Conservation (phyloP, 371 early-diverging fungal genomes). For the Haplosporangium sp. region DNA sequence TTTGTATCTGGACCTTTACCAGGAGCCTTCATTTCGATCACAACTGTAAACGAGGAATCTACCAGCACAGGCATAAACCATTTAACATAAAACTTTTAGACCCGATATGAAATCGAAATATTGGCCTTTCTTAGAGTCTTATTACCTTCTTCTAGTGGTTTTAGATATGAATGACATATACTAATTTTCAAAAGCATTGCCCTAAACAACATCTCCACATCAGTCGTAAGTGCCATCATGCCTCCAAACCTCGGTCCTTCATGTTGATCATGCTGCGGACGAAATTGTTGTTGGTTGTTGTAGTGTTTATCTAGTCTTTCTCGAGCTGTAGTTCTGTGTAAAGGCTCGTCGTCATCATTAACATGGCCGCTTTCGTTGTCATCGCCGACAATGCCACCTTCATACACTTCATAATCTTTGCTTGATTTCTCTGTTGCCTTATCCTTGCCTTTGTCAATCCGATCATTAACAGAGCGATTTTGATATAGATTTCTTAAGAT, state of each 20-base stretch:
- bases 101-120: neutral
- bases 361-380: neutral
- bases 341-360: conserved; percentile 16
- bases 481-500: neutral
- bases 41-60: conserved; percentile 40
- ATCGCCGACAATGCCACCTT: neutral
- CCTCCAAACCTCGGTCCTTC: conserved; percentile 12
- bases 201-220: conserved; percentile 31
- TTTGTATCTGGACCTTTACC: conserved; percentile 29
- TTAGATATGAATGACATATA: conserved; percentile 22
- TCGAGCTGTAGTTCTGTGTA: conserved; percentile 1
- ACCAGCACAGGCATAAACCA: neutral
- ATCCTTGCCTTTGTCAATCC: conserved; percentile 30
- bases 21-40: conserved; percentile 31
- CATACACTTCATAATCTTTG: neutral
- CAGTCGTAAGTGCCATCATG: conserved; percentile 23
- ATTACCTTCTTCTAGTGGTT: conserved; percentile 21
- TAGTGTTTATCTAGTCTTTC: neutral
- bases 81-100: neutral
- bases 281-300: neutral
- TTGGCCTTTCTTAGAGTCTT: too few species aligned
- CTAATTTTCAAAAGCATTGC: conserved; percentile 44
- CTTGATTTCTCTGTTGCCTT: conserved; percentile 5
- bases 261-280: neutral
- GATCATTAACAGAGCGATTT: neutral